Evolutionary conservation across 1,139 yeast species (phyloP).

Genomic region (Cylindricascospora bacillispora): DNA sequence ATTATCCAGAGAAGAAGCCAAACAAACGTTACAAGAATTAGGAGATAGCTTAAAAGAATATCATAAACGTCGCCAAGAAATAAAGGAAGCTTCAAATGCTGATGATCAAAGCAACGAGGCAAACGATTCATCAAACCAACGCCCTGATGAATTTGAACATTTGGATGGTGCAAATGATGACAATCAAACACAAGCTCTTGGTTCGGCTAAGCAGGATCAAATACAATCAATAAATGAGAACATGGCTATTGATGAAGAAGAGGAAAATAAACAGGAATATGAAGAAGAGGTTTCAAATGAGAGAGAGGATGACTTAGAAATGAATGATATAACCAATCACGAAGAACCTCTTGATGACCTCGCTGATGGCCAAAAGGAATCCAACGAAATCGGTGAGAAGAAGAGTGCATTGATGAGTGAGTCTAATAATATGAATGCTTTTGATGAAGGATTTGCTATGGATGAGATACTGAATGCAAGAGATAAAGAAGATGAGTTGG

Average conservation of each 20-base stretch:
- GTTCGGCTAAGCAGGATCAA: slow-evolving; percentile 77
- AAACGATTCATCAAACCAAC: slow-evolving; percentile 45
- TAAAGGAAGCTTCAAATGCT: slow-evolving; percentile 44
- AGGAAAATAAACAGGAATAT: slow-evolving; percentile 23
- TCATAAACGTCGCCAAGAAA: slow-evolving; percentile 83
- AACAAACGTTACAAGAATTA: slow-evolving; percentile 69
- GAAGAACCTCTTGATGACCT: slow-evolving; percentile 11
- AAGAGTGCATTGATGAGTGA: slow-evolving; percentile 43
- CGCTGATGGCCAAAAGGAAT: slow-evolving; percentile 24
- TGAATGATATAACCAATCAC: slow-evolving; percentile 27
- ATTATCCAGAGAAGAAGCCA: slow-evolving; percentile 57
- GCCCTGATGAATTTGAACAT: slow-evolving; percentile 87
- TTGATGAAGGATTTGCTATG: slow-evolving; percentile 3
- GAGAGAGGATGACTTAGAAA: slow-evolving; percentile 22
- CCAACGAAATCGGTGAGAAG: slow-evolving; percentile 38
- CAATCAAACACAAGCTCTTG: slow-evolving; percentile 79
- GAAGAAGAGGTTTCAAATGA: slow-evolving; percentile 7
- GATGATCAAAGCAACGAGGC: slow-evolving; percentile 30
- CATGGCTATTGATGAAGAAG: slow-evolving; percentile 73
- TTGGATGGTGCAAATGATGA: slow-evolving; percentile 72
- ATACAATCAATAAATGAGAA: slow-evolving; percentile 67
- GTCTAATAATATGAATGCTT: slow-evolving; percentile 28
- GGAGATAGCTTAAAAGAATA: slow-evolving; percentile 89
- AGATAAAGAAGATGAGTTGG: slow-evolving; percentile 28
- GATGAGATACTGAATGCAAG: slow-evolving; percentile 27